Evolutionary conservation across 768 basidiomycete species (phyloP).

Genomic region (Dacryopinax primogenitus): DNA sequence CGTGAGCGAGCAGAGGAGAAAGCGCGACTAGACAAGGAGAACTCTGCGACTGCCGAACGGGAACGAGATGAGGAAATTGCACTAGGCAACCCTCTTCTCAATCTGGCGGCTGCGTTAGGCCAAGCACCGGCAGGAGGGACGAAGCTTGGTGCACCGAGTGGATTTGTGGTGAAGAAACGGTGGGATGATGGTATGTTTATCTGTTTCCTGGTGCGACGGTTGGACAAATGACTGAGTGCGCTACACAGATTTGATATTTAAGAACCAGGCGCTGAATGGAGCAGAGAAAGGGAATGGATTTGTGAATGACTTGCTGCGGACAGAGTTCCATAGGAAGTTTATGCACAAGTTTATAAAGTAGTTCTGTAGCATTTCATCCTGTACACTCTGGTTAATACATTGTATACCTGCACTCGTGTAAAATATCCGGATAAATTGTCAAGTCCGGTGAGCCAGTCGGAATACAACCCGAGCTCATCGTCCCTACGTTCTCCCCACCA

Average conservation of each 20-base stretch:
- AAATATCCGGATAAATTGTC: no score
- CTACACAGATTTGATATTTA: conserved; percentile 80
- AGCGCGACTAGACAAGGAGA: conserved; percentile 46
- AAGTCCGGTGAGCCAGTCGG: conserved; percentile 8
- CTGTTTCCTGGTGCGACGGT: neutral
- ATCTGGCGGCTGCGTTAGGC: conserved; percentile 81
- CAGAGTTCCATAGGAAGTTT: conserved; percentile 91
- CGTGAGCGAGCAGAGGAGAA: conserved; percentile 91
- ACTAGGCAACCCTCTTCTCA: conserved; percentile 73
- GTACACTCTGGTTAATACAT: neutral
- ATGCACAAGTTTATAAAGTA: conserved; percentile 80
- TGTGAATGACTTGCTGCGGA: conserved; percentile 88
- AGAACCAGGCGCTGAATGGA: conserved; percentile 78
- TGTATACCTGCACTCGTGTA: neutral
- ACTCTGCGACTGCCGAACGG: conserved; percentile 26
- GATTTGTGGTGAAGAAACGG: conserved; percentile 80
- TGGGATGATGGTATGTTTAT: conserved; percentile 78
- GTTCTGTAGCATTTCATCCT: neutral
- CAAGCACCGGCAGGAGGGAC: conserved; percentile 52
- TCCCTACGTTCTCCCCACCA: neutral
- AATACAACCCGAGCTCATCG: neutral
- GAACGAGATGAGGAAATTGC: conserved; percentile 70
- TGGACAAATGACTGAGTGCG: conserved; percentile 16
- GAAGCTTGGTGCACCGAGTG: conserved; percentile 54
- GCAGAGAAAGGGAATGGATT: conserved; percentile 62